Conservation (phyloP, 208 protist genomes). For the Kentomonas sorsogonicus region DNA sequence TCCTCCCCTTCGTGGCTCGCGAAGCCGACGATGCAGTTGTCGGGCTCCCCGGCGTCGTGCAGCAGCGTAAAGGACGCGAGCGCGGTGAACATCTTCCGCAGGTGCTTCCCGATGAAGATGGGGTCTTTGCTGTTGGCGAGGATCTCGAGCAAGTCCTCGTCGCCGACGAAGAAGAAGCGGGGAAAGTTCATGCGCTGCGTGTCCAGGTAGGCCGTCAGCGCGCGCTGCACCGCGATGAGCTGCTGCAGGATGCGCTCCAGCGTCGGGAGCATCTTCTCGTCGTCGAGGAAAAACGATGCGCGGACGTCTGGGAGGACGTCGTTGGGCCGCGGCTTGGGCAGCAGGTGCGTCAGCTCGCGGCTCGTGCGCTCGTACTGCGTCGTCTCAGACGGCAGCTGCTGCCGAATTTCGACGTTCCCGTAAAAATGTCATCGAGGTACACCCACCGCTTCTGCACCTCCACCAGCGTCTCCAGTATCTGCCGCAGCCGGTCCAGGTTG, state of each 20-base stretch:
- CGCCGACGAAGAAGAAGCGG: slow-evolving; percentile 99
- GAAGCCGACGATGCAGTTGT: slow-evolving; percentile 83
- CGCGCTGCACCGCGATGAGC: slow-evolving; percentile 94
- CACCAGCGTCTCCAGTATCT: slow-evolving; percentile 91
- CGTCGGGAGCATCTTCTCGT: slow-evolving; percentile 79
- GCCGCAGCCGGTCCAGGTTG: slow-evolving; percentile 87
- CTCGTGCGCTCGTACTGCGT: slow-evolving; percentile 92
- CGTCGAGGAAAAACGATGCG: slow-evolving; percentile 90
- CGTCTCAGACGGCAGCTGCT: slow-evolving; percentile 94
- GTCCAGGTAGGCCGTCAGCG: slow-evolving; percentile 97
- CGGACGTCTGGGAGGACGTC: slow-evolving; percentile 43
- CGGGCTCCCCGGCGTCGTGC: slow-evolving; percentile 14
- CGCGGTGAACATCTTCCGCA: slow-evolving; percentile 99
- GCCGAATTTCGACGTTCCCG: slow-evolving; percentile 91
- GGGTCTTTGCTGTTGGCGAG: slow-evolving; percentile 96
- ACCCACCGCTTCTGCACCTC: slow-evolving; percentile 98
- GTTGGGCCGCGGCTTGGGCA: slow-evolving; percentile 78
- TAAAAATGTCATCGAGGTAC: slow-evolving; percentile 98
- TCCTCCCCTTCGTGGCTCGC: slow-evolving; percentile 90
- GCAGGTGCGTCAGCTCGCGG: slow-evolving; percentile 91
- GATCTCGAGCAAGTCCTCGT: slow-evolving; percentile 99
- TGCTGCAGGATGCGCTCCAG: slow-evolving; percentile 91
- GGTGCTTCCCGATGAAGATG: slow-evolving; percentile 94
- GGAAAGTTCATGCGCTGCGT: slow-evolving; percentile 95
- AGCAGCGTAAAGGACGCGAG: slow-evolving; percentile 79